Base-by-base conservation (phyloP, 2,329 filamentous ascomycete genomes). In the Clarireedia homoeocarpa region DNA sequence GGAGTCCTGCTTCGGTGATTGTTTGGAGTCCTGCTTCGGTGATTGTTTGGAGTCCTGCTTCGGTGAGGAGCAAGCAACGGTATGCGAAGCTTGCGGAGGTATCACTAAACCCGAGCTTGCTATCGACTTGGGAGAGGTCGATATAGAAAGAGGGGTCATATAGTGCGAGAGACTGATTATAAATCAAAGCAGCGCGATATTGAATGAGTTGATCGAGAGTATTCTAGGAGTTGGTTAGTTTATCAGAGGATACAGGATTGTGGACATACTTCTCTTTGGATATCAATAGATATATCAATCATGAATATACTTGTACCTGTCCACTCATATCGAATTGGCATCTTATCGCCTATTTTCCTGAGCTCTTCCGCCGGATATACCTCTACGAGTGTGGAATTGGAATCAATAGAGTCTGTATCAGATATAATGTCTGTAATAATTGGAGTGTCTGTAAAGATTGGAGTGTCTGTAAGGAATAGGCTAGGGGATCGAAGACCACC, bases 91-190 rank as follows among this genome's bases (percentile, higher is more conserved):
- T 57, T 0, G 55, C 57, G 1, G 53, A 54, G 7, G 66, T 57
- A 23, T 68, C 66, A 5, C 48, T 53, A 20, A 67, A 69, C 2
- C 64, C 63, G 3, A 67, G 48, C 6, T 59, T 57, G 14, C 47
- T 34, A 24, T 65, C 50, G 2, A 61, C 30, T 2, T 26, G n/a
- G 2, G 49, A 50, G 2, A 66, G 50, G 4, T 61, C 48, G 6
- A 66, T 46, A 26, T 59, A 62, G 6, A 56, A 30, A 0, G 23
- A 17, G 1, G 64, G 63, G 20, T 67, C 57, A 45, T 68, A 63
- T 0, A 65, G 62, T 4, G 47, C 36, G 2, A 36, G 20, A 0
- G 46, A 20, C 10, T 59, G 42, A 20, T 58, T 48, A n/a, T 59
- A 38, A 6, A 58, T 7, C 17, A 61, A 20, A 4, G 52, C 42